Percentiles rank a stretch among this genome's conserved stretches.
phyloP scores from a whole-genome alignment of 176 grass and related monocot species.

The Zizania latifolia region DNA sequence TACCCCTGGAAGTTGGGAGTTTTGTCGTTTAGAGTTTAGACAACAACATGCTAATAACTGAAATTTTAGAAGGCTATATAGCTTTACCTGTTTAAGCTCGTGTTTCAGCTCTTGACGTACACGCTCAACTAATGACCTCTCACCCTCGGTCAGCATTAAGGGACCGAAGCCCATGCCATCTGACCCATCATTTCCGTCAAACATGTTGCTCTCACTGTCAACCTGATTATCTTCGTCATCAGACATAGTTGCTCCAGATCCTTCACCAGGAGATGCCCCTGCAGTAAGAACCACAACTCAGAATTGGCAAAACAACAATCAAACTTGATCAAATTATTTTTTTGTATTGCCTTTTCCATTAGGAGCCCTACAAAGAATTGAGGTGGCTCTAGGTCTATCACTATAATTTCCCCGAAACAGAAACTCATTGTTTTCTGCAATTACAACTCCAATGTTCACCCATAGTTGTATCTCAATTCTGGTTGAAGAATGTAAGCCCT shows the following conservation, averaged over 20 bases:
- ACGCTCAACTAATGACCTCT: conserved; percentile 92
- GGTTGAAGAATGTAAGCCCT: not conserved
- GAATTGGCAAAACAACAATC: not conserved
- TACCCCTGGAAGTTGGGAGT: conserved; percentile 52
- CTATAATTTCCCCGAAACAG: not conserved
- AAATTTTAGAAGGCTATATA: not conserved
- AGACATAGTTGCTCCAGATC: conserved; percentile 96
- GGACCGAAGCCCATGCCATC: conserved; percentile 94
- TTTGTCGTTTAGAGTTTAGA: conserved; percentile 1
- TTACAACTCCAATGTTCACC: not conserved
- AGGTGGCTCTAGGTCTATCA: not conserved
- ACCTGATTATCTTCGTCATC: conserved; percentile 90
- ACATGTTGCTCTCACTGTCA: conserved; percentile 80
- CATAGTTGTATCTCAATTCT: not conserved
- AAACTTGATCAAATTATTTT: not conserved
- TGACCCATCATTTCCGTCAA: conserved; percentile 59
- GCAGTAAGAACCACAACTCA: conserved; percentile 5
- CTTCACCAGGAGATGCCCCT: conserved; percentile 94
- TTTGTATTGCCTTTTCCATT: not conserved
- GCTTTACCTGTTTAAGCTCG: conserved; percentile 79
- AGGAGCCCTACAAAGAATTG: not conserved
- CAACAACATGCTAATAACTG: not conserved
- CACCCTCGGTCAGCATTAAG: conserved; percentile 83
- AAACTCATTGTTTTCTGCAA: not conserved
- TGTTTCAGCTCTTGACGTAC: conserved; percentile 84